phyloP scores from a whole-genome alignment of 1,284 basidiomycete genomes.

The Irpex sp. region DNA sequence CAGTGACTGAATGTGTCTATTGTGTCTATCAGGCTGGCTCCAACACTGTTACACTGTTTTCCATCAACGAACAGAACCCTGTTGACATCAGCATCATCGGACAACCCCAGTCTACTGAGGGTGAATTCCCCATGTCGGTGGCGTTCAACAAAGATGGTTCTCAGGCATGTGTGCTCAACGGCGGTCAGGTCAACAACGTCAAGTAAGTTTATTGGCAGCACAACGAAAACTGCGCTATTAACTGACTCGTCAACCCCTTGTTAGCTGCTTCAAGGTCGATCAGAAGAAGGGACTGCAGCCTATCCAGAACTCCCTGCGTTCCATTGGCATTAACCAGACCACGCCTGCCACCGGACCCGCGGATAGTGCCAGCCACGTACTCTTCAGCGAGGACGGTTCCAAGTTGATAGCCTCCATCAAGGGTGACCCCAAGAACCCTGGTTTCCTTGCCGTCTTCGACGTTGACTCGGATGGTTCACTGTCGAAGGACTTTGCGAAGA shows the following conservation, averaged over 20 bases:
- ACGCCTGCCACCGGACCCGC: constrained; percentile 36
- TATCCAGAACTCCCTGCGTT: constrained; percentile 37
- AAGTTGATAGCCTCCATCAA: constrained; percentile 45
- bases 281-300: constrained; percentile 34
- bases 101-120: constrained; percentile 37
- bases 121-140: constrained; percentile 47
- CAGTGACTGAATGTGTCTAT: neutral
- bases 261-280: constrained; percentile 43
- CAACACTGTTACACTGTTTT: constrained; percentile 43
- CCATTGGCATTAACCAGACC: constrained; percentile 43
- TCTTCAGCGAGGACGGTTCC: constrained; percentile 41
- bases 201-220: constrained; percentile 26
- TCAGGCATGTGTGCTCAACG: constrained; percentile 42
- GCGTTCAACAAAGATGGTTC: constrained; percentile 39
- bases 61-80: constrained; percentile 40
- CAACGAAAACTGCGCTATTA: neutral
- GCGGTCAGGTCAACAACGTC: constrained; percentile 43
- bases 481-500: constrained; percentile 22
- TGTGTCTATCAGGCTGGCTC: constrained; percentile 36
- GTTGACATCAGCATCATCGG: constrained; percentile 38
- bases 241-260: neutral
- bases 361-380: constrained; percentile 37
- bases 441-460: constrained; percentile 46
- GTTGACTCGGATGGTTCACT: constrained; percentile 30
- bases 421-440: constrained; percentile 34